A percentile compares a stretch with the other conserved stretches of the same genome.
phyloP scores from a whole-genome alignment of 192 early-diverging fungal genomes.

The Entrophospora sp. region DNA sequence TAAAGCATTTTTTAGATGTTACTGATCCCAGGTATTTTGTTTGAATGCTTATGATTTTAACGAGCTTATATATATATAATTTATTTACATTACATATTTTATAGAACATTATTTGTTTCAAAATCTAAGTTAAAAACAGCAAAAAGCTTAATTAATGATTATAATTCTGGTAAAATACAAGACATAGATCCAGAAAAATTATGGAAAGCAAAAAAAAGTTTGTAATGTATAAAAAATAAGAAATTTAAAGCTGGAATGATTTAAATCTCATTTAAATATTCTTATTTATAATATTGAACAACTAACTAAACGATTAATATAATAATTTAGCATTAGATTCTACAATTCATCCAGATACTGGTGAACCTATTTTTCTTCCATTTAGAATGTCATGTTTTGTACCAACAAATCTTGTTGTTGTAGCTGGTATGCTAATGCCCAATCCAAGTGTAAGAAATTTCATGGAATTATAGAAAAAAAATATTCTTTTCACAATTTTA shows the following conservation, averaged over 20 bases:
- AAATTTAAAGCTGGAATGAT: background rate
- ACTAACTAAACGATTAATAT: no score
- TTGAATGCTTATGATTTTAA: no score
- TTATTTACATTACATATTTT: background rate
- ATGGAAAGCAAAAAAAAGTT: conserved; percentile 70
- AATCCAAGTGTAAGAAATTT: conserved; percentile 53
- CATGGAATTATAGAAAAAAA: background rate
- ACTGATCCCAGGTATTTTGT: conserved; percentile 64
- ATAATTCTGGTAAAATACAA: conserved; percentile 41
- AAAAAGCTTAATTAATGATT: conserved; percentile 50
- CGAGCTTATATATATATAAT: no score
- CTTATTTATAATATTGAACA: background rate
- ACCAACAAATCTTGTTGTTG: conserved; percentile 72
- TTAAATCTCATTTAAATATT: background rate
- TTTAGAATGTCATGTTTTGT: conserved; percentile 82
- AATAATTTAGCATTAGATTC: conserved; percentile 68
- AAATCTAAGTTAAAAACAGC: conserved; percentile 46
- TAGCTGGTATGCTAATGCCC: conserved; percentile 80
- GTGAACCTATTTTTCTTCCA: conserved; percentile 65
- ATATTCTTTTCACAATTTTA: no score
- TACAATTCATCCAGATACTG: conserved; percentile 75
- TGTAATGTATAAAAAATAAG: background rate
- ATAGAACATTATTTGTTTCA: conserved; percentile 57
- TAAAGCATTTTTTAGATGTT: conserved; percentile 65
- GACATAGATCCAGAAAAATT: conserved; percentile 38